Evolutionary conservation across 2,329 filamentous ascomycete genomes (phyloP).

Genomic region (Colletotrichum sp.): DNA sequence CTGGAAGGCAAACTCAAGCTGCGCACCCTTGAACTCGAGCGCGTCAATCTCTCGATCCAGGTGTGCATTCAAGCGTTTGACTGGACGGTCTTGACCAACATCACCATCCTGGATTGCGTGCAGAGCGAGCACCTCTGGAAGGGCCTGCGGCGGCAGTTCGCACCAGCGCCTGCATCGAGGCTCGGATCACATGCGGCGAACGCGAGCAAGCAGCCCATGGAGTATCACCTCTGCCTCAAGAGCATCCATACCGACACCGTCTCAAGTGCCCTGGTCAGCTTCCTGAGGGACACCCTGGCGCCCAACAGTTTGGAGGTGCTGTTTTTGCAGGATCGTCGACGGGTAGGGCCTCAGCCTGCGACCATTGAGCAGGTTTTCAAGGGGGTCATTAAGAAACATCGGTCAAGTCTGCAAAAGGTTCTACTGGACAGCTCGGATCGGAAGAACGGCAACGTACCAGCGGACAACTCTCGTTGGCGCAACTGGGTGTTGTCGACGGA

Average conservation of each 20-base stretch:
- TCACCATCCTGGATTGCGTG: constrained; percentile 77
- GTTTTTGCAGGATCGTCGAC: constrained; percentile 73
- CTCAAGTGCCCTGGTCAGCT: constrained; percentile 71
- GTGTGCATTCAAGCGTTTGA: constrained; percentile 76
- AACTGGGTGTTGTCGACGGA: constrained; percentile 76
- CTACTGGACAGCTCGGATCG: constrained; percentile 73
- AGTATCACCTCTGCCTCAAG: constrained; percentile 72
- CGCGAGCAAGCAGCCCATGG: constrained; percentile 39
- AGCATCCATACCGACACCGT: constrained; percentile 78
- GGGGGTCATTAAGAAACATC: constrained; percentile 73
- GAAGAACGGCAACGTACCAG: constrained; percentile 27
- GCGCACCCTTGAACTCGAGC: constrained; percentile 77
- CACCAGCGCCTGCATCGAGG: constrained; percentile 42
- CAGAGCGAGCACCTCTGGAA: constrained; percentile 80
- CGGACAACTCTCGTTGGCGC: constrained; percentile 57
- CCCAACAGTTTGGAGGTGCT: constrained; percentile 82
- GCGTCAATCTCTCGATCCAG: constrained; percentile 73
- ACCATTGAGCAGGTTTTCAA: constrained; percentile 74
- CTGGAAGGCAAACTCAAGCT: constrained; percentile 67
- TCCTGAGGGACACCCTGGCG: constrained; percentile 78
- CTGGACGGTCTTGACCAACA: constrained; percentile 72
- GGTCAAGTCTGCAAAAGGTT: constrained; percentile 72
- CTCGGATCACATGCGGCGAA: constrained; percentile 8
- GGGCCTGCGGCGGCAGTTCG: constrained; percentile 67
- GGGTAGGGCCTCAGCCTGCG: constrained; percentile 55